Percentiles rank a stretch among this genome's conserved stretches.
phyloP scores from a whole-genome alignment of 208 protist species.

The Leishmania tarentolae region DNA sequence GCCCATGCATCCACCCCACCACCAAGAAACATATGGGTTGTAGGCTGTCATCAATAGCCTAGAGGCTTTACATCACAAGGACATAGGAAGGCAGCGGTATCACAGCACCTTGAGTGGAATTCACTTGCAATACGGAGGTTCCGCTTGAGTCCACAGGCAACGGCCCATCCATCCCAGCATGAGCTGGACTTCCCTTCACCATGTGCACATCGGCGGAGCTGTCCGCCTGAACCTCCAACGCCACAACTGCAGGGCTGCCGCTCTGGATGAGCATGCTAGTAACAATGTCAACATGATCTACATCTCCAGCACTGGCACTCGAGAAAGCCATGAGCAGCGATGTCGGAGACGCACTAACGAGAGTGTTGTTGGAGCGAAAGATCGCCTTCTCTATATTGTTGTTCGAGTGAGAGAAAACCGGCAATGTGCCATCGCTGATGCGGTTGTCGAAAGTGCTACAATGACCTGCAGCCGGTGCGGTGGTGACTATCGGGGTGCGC shows the following conservation, averaged over 20 bases:
- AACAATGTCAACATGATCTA: not conserved
- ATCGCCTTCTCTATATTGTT: constrained; percentile 11
- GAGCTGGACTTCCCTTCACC: not conserved
- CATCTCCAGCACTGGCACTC: not conserved
- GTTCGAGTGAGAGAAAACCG: constrained; percentile 8
- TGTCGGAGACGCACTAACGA: constrained; percentile 21
- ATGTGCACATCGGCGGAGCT: not conserved
- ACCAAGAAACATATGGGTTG: not conserved
- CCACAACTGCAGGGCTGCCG: constrained; percentile 1
- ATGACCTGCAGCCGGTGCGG: constrained; percentile 1
- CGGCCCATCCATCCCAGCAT: not conserved
- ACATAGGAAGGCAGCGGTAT: constrained; percentile 26
- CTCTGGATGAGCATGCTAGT: constrained; percentile 27
- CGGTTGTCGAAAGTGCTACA: not conserved
- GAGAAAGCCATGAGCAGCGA: constrained; percentile 18
- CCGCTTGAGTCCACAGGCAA: constrained; percentile 11
- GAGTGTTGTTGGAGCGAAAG: constrained; percentile 1
- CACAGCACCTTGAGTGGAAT: constrained; percentile 16
- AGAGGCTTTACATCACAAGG: constrained; percentile 18
- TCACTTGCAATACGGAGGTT: constrained; percentile 19
- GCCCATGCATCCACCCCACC: not conserved
- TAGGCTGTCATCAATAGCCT: not conserved
- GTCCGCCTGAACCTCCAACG: constrained; percentile 16
- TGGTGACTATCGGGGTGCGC: not conserved
- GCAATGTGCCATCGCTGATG: constrained; percentile 20